A percentile compares a stretch with the other conserved stretches of the same genome.
Evolutionary conservation across 176 grass and related monocot genomes (phyloP).

Genomic region (Echinochloa phyllopogon): DNA sequence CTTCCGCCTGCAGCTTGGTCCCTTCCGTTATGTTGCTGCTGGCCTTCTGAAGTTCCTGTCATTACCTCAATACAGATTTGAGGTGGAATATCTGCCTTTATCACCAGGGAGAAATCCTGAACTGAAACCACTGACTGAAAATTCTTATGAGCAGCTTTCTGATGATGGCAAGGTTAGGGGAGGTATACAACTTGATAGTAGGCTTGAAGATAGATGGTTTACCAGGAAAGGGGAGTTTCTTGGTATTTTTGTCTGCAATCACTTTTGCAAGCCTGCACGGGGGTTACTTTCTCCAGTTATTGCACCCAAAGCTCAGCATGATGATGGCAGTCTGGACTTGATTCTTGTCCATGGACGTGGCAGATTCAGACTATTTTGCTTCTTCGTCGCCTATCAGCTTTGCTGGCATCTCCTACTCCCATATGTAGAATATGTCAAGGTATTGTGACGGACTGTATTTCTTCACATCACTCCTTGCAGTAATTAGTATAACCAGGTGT

Average conservation of each 20-base stretch:
- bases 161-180: conserved; percentile 25
- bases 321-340: conserved; percentile 77
- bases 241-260: conserved; percentile 89
- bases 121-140: conserved; percentile 35
- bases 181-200: conserved; percentile 27
- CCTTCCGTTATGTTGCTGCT: conserved; percentile 75
- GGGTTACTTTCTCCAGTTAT: conserved; percentile 76
- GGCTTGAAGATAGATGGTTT: conserved; percentile 56
- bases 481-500: neutral
- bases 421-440: conserved; percentile 95
- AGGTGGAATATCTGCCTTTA: conserved; percentile 80
- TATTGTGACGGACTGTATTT: conserved; percentile 34
- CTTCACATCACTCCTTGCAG: neutral
- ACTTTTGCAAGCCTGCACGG: conserved; percentile 82
- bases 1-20: conserved; percentile 73
- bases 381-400: conserved; percentile 79
- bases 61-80: conserved; percentile 85
- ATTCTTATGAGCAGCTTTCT: conserved; percentile 39
- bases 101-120: conserved; percentile 49
- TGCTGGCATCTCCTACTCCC: conserved; percentile 83
- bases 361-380: conserved; percentile 75
- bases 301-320: conserved; percentile 74
- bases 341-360: conserved; percentile 84
- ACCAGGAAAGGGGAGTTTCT: conserved; percentile 80
- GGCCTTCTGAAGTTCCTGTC: conserved; percentile 89